Evolutionary conservation across 768 basidiomycete species (phyloP).

Genomic region (Tephrocybe sp.): DNA sequence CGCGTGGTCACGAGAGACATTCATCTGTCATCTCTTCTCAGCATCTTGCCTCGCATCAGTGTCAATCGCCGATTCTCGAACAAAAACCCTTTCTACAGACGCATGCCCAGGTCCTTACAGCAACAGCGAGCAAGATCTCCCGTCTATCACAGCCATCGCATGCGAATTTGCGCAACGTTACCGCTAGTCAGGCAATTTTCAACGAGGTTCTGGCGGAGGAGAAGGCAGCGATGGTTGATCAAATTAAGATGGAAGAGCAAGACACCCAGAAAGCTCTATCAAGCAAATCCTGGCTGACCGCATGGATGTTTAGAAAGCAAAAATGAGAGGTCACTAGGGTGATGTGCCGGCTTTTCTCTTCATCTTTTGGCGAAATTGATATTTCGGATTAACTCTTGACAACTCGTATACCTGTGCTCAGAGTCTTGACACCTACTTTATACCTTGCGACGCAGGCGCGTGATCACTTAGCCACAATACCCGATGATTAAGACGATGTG

Average conservation of each 20-base stretch:
- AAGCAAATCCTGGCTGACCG: constrained; percentile 57
- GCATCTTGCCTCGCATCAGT: constrained; percentile 24
- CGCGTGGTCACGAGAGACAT: constrained; percentile 31
- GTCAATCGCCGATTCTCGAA: constrained; percentile 31
- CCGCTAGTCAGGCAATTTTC: constrained; percentile 60
- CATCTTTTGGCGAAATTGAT: constrained; percentile 27
- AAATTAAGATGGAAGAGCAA: constrained; percentile 52
- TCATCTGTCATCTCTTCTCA: constrained; percentile 35
- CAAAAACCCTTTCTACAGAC: constrained; percentile 42
- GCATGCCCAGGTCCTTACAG: constrained; percentile 35
- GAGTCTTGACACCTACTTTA: constrained; percentile 19
- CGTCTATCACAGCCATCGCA: constrained; percentile 29
- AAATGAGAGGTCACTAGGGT: constrained; percentile 20
- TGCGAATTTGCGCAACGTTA: constrained; percentile 39
- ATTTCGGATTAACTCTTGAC: constrained; percentile 37
- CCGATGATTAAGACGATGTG: constrained; percentile 14
- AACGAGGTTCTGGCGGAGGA: constrained; percentile 73
- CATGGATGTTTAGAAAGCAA: constrained; percentile 59
- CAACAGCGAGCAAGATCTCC: constrained; percentile 31
- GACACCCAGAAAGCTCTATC: constrained; percentile 43
- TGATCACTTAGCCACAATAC: constrained; percentile 19
- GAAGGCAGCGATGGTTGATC: constrained; percentile 49
- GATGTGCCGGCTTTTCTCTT: constrained; percentile 23
- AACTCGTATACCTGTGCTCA: constrained; percentile 19
- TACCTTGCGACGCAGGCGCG: constrained; percentile 17